Percentiles rank a stretch among this genome's conserved stretches.
Conservation (phyloP, 805 yeast genomes). For the Cyberlindnera misumaiensis region DNA sequence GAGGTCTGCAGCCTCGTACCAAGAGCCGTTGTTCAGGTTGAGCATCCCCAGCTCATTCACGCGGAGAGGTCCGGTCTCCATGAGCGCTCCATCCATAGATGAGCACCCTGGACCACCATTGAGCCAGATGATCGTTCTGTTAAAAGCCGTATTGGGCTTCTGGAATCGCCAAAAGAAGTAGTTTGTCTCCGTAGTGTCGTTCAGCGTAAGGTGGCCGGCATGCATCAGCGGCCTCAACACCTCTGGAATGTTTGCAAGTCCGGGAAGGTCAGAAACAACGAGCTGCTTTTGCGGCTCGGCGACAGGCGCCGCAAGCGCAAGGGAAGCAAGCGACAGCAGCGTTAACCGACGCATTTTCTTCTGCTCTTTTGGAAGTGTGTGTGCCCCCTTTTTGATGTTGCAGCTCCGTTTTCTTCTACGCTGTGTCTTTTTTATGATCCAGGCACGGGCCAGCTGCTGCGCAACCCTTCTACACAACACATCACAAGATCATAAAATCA, state of each 20-base stretch:
- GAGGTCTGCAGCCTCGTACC: constrained; percentile 76
- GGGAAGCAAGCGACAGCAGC: too few species aligned
- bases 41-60: constrained; percentile 41
- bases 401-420: too few species aligned
- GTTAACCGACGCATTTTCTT: too few species aligned
- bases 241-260: constrained; percentile 13
- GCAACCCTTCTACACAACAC: too few species aligned
- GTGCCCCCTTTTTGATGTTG: too few species aligned
- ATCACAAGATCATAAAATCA: background rate
- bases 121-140: constrained; percentile 71
- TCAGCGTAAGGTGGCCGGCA: constrained; percentile 32
- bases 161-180: constrained; percentile 25
- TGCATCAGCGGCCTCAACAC: constrained; percentile 34
- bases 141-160: constrained; percentile 12
- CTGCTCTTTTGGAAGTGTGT: too few species aligned
- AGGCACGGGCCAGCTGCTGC: too few species aligned
- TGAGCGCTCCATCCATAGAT: constrained; percentile 92
- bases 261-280: constrained; percentile 17
- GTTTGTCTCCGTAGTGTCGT: constrained; percentile 14
- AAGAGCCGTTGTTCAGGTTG: constrained; percentile 60
- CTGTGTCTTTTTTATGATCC: too few species aligned
- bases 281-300: constrained; percentile 12
- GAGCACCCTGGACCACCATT: constrained; percentile 99
- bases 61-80: constrained; percentile 88
- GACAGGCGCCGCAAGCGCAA: constrained; percentile 10